Conservation (phyloP, 805 yeast species). For the Candida khao-thaluensis region DNA sequence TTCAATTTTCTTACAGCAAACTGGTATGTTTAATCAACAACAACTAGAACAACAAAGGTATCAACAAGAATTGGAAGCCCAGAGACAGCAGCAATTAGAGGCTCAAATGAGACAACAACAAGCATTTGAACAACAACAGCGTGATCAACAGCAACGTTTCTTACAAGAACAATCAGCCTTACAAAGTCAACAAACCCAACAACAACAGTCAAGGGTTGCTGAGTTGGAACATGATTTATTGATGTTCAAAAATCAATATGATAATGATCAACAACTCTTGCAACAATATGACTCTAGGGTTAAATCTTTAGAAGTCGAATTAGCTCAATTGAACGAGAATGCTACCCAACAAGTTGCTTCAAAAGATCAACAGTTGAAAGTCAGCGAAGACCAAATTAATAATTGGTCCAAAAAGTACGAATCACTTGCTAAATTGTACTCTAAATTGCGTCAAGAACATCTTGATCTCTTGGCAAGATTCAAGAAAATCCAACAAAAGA, state of each 20-base stretch:
- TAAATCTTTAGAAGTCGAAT: slow-evolving; percentile 73
- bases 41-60: slow-evolving; percentile 58
- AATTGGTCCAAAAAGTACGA: slow-evolving; percentile 88
- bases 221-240: slow-evolving; percentile 80
- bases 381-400: slow-evolving; percentile 69
- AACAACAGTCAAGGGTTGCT: slow-evolving; percentile 74
- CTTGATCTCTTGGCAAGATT: slow-evolving; percentile 72
- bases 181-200: slow-evolving; percentile 67
- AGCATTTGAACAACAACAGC: slow-evolving; percentile 72
- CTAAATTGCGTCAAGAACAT: slow-evolving; percentile 91
- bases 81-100: slow-evolving; percentile 64
- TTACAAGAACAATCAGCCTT: slow-evolving; percentile 64
- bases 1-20: slow-evolving; percentile 48
- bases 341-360: slow-evolving; percentile 72
- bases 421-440: slow-evolving; percentile 81
- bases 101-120: slow-evolving; percentile 69
- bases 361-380: slow-evolving; percentile 68
- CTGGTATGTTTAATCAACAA: slow-evolving; percentile 54
- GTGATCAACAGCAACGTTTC: slow-evolving; percentile 65
- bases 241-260: slow-evolving; percentile 75
- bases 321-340: slow-evolving; percentile 56
- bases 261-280: slow-evolving; percentile 77
- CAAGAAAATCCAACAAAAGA: slow-evolving; percentile 81
- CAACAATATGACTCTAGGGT: slow-evolving; percentile 88
- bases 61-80: slow-evolving; percentile 62